Evolutionary conservation across 164 flowering plant genomes (phyloP), one percentile per base, ranked within the genome.

Genomic region (Sedum album): DNA sequence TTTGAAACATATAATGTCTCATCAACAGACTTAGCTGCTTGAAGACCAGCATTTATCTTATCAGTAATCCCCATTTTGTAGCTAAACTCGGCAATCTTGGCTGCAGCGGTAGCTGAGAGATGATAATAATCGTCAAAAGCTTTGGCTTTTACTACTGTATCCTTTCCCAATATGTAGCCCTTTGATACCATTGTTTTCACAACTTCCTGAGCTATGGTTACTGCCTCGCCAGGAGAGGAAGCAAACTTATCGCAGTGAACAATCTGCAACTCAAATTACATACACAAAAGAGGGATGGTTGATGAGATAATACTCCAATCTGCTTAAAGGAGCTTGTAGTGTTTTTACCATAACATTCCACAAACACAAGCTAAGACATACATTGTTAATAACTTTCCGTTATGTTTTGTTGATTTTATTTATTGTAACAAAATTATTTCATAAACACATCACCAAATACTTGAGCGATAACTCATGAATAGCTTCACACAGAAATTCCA

Each of bases 91-190:
- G 85, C 83, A 48, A 84, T 85, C 75, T 85, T 94, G 49, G 92
- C 86, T 8, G 79, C 83, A 30, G 96, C 94, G 14, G 81, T 66
- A 15, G 96, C 85, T 26, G 96, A 84, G 21, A 93, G 81, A 44
- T 76, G 78, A 69, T 81, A 73, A 20, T 96, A 88, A 66, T 86
- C 90, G 30, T 93, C 97, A 11, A 91, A 84, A 9, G 83, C 91
- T 78, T 88, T 93, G 31, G 98, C 98, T 73, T 83, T 89, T 70
- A 68, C 23, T 57, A 91, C 60, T 69, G 92, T 90, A 67, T 86
- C 98, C 76, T 88, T 88, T 63, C 93, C 84, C 23, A 93, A 73
- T 33, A 82, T 81, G 39, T 89, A 93, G 26, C 98, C 98, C 70
- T 85, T 89, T 42, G 94, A 69, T 41, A 88, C 15, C 97, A 93